Evolutionary conservation across 2,329 filamentous ascomycete species (phyloP), one percentile per base, ranked within the genome.

Genomic region (Pyrenochaeta sp.): DNA sequence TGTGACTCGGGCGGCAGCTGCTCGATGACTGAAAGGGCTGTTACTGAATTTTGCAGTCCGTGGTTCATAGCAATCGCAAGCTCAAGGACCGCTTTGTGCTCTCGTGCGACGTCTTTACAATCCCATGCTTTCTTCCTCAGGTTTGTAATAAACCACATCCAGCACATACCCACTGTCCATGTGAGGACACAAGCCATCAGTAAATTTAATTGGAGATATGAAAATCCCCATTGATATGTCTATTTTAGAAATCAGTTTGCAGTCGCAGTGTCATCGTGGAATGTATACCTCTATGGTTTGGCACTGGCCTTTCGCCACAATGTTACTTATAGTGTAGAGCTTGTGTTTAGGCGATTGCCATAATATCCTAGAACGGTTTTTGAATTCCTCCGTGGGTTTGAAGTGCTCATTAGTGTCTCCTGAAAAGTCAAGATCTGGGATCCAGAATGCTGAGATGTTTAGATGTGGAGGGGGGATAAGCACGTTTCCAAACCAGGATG

Each of bases 191-290:
- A 23, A 2, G 52, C 23, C 8, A 51, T 21, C 22, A 38, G 44
- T 24, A 58, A 27, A 22, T 28, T 40, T 5, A 61, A 41, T 19
- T 58, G 49, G 6, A 61, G 14, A 24, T 54, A 60, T 8, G 56
- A 60, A 28, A 61, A 61, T 7, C 58, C 58, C 58, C 56, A 61
- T 35, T 56, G 19, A 22, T 60, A 60, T 7, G 11, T 44, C 52
- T 53, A 24, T n/a, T n/a, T n/a, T n/a, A n/a, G n/a, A n/a, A 10
- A 5, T 3, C 15, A 3, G 22, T 46, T 28, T 35, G 23, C n/a
- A n/a, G n/a, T n/a, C n/a, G 21, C 7, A 4, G 8, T 11, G 17
- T 19, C 11, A 11, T 9, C 14, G 24, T 22, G 1, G 10, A 10
- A 7, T 7, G 19, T 4, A 22, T 22, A 41, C 28, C 17, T 15